Base-by-base conservation (phyloP, 1,284 basidiomycete genomes). In the Anthracocystis setariae region DNA sequence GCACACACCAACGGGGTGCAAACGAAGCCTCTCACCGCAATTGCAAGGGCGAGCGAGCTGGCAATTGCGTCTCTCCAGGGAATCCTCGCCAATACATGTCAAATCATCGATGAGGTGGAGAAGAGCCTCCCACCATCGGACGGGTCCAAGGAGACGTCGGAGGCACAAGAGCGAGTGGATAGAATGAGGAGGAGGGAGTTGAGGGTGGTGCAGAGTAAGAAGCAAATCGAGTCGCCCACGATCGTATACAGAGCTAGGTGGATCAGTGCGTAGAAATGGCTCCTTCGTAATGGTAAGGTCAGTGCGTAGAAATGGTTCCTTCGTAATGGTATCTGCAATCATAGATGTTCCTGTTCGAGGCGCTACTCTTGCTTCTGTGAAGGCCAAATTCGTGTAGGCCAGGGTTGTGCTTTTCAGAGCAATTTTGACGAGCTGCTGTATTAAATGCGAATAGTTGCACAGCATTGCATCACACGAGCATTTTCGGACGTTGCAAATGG, bases 51-150 rank as follows among this genome's bases (percentile, higher is more conserved):
- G 2, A 83, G 83, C 44, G 83, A 85, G 55, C 61, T 84, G 29
- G 91, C 94, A 0, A 87, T 97, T 21, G 88, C 89, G 1, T 91
- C 90, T 62, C 92, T 95, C 0, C 92, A 97, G 77, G 88, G 89
- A n/a, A 87, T 99, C 32, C 86, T 99, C 2, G 45, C 45, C 18
- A 73, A 69, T 21, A 79, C 74, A 8, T 56, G 53, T 27, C 20
- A 49, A 8, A 56, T 60, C 35, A 74, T 79, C 29, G 74, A 59
- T 5, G 24, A 58, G 46, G 18, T 61, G n/a, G 65, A 63, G 32
- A 43, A 40, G 46, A 37, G 27, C 15, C 18, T 33, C 10, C 24
- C 32, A 12, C 18, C 39, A 46, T 15, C 3, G 35, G 20, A 17
- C 18, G 23, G 38, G 20, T 20, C 43, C 35, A 33, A 40, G 50